Evolutionary conservation across 345 rosid species (phyloP).

Genomic region (Clarkia xantiana): DNA sequence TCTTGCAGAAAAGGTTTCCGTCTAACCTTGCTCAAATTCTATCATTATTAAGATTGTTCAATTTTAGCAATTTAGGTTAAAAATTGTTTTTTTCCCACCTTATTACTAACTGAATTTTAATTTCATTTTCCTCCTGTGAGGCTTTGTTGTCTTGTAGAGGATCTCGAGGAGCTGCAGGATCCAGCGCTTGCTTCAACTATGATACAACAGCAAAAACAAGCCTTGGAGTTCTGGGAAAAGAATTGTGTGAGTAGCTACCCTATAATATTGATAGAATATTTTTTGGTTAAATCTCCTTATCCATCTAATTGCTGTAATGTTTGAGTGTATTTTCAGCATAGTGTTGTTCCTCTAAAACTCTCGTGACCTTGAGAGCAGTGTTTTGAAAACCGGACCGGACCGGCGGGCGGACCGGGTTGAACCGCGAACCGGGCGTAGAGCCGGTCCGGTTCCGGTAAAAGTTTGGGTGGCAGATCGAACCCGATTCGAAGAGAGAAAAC

Average conservation of each 20-base stretch:
- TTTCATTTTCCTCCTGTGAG: slow-evolving; percentile 3
- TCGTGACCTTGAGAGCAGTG: too few species aligned
- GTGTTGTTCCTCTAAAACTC: slow-evolving; percentile 78
- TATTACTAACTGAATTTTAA: background rate
- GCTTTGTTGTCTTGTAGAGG: slow-evolving; percentile 26
- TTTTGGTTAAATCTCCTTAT: background rate
- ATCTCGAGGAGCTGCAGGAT: slow-evolving; percentile 81
- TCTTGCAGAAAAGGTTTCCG: slow-evolving; percentile 74
- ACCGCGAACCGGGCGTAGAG: too few species aligned
- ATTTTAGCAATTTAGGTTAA: background rate
- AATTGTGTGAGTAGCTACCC: slow-evolving; percentile 47
- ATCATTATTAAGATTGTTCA: background rate
- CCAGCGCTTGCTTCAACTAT: slow-evolving; percentile 59
- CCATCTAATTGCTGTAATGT: background rate
- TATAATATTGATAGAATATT: too few species aligned
- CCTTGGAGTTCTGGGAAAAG: slow-evolving; percentile 69
- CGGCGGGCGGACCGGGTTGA: too few species aligned
- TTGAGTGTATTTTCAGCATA: slow-evolving; percentile 29
- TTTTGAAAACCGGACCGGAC: too few species aligned
- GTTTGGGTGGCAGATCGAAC: too few species aligned
- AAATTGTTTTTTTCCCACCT: background rate
- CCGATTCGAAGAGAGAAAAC: too few species aligned
- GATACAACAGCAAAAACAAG: slow-evolving; percentile 57
- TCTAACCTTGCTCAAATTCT: background rate
- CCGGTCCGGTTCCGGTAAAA: too few species aligned